These are phyloP conservation scores for Colletotrichum godetiae DNA, from an alignment of 2,329 filamentous ascomycete species.

Conservation along the genomic window DNA sequence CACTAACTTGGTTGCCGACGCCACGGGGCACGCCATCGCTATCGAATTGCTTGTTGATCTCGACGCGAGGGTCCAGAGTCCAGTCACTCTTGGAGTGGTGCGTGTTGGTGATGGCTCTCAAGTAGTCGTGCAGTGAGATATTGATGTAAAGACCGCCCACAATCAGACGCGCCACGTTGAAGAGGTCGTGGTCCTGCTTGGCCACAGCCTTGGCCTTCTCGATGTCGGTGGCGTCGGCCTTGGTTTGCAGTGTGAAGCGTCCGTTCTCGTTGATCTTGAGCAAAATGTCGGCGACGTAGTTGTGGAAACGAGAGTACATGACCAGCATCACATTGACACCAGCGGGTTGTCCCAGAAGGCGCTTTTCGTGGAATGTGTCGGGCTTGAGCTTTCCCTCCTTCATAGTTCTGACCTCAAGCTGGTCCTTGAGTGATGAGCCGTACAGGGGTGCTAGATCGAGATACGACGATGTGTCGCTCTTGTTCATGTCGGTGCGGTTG, in stretches of 20 bases:
- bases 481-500: conserved; percentile 70
- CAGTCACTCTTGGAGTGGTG: conserved; percentile 69
- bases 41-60: conserved; percentile 61
- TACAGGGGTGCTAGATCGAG: conserved; percentile 80
- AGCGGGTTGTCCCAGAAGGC: conserved; percentile 77
- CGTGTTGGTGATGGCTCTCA: conserved; percentile 70
- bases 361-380: conserved; percentile 78
- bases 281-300: conserved; percentile 82
- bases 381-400: conserved; percentile 77
- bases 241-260: conserved; percentile 75
- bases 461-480: conserved; percentile 78
- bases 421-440: conserved; percentile 72
- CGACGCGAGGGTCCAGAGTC: conserved; percentile 72
- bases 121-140: conserved; percentile 74
- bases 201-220: conserved; percentile 66
- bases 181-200: conserved; percentile 81
- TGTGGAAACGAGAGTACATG: conserved; percentile 89
- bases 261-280: conserved; percentile 86
- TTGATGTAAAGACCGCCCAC: conserved; percentile 83
- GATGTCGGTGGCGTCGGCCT: conserved; percentile 43
- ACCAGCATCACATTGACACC: conserved; percentile 74
- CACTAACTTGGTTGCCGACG: conserved; percentile 74
- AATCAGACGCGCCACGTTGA: conserved; percentile 80
- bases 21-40: conserved; percentile 62
- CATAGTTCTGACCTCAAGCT: conserved; percentile 71